phyloP scores from a whole-genome alignment of 2,329 filamentous ascomycete species.

The Sporothrix brunneoviolacea region DNA sequence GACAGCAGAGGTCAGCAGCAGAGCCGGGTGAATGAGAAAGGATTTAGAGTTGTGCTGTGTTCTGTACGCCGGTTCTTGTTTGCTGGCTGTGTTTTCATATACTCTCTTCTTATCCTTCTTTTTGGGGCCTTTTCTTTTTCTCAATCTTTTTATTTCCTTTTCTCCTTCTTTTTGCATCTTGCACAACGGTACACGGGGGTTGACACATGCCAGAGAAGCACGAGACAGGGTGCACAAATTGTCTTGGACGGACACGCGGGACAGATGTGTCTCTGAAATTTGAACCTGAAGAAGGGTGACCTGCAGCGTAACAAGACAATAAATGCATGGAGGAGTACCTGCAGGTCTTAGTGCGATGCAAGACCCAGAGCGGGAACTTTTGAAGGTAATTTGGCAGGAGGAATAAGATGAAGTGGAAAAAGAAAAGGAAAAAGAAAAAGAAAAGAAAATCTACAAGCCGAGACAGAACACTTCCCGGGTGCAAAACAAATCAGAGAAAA shows the following conservation, averaged over 20 bases:
- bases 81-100: background rate
- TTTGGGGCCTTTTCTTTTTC: background rate
- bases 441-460: too few relatives aligned
- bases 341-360: too few relatives aligned
- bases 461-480: too few relatives aligned
- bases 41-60: constrained; percentile 6
- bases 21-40: background rate
- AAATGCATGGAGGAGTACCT: too few relatives aligned
- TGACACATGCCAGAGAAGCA: background rate
- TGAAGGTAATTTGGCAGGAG: too few relatives aligned
- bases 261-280: background rate
- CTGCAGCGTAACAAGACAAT: background rate
- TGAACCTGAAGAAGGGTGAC: background rate
- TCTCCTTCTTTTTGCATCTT: background rate
- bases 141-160: background rate
- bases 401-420: too few relatives aligned
- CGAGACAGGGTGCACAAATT: background rate
- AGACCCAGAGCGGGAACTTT: too few relatives aligned
- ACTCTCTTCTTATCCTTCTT: too few relatives aligned
- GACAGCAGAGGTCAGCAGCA: too few relatives aligned
- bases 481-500: too few relatives aligned
- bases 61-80: background rate
- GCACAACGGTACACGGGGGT: background rate
- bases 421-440: background rate
- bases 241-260: background rate